These are phyloP conservation scores for Stephanodiscus minutulus DNA, from an alignment of 108 stramenopile species.

Conservation along the genomic window DNA sequence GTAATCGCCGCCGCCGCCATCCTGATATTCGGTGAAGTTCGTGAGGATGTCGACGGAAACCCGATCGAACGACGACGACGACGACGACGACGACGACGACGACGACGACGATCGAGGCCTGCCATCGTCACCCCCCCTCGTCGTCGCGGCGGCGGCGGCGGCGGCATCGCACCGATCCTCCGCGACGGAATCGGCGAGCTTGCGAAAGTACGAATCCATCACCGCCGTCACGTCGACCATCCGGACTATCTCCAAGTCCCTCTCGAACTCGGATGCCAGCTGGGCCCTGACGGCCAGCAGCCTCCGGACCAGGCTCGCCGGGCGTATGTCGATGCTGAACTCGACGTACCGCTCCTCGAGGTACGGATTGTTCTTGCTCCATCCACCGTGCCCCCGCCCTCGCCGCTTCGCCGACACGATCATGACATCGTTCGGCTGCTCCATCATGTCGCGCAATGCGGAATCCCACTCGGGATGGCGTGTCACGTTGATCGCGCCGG, in stretches of 20 bases:
- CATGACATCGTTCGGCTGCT: slow-evolving; percentile 57
- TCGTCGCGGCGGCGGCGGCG: too few relatives aligned
- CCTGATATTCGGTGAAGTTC: slow-evolving; percentile 51
- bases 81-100: too few relatives aligned
- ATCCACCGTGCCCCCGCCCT: slow-evolving; percentile 49
- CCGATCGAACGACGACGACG: slow-evolving; percentile 59
- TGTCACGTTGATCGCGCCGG: slow-evolving; percentile 72
- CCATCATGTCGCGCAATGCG: slow-evolving; percentile 60
- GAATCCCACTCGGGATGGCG: slow-evolving; percentile 69
- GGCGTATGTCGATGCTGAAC: slow-evolving; percentile 72
- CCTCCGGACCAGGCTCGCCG: slow-evolving; percentile 64
- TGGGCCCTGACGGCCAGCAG: slow-evolving; percentile 77
- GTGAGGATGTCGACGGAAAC: slow-evolving; percentile 48
- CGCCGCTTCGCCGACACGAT: slow-evolving; percentile 55
- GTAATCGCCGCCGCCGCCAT: slow-evolving; percentile 10
- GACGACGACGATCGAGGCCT: slow-evolving; percentile 27
- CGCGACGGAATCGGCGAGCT: slow-evolving; percentile 5
- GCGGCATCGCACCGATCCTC: too few relatives aligned
- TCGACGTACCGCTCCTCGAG: slow-evolving; percentile 71
- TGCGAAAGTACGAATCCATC: slow-evolving; percentile 61
- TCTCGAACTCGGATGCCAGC: slow-evolving; percentile 69
- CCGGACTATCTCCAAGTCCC: slow-evolving; percentile 64
- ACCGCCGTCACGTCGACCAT: slow-evolving; percentile 53
- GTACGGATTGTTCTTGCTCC: slow-evolving; percentile 70
- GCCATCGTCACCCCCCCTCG: not conserved